Percentiles rank a stretch among this genome's conserved stretches.
These are phyloP conservation scores for Neospermospora avenae DNA, from an alignment of 2,329 filamentous ascomycete genomes.

Conservation along the genomic window DNA sequence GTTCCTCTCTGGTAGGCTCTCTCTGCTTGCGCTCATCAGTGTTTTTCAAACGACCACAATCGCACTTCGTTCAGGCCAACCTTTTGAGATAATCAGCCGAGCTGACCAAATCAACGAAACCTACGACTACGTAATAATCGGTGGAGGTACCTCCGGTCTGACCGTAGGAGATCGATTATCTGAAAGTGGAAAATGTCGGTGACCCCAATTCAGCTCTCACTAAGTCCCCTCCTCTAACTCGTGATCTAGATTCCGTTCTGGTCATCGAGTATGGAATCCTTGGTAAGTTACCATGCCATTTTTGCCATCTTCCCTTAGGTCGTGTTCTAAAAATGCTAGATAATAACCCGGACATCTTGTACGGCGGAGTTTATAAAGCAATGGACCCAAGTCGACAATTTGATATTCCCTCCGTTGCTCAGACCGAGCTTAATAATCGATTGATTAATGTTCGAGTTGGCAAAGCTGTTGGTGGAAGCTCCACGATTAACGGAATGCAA, in stretches of 20 bases:
- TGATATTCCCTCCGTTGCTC: background rate
- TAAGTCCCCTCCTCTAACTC: no score
- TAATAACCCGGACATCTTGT: background rate
- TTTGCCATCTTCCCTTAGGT: background rate
- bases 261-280: background rate
- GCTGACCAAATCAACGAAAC: background rate
- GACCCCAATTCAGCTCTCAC: no score
- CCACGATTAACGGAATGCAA: background rate
- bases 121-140: constrained; percentile 41
- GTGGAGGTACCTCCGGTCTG: constrained; percentile 43
- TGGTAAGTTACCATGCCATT: background rate
- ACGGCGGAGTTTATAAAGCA: background rate
- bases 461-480: constrained; percentile 1
- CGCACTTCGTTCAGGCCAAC: no score
- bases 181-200: constrained; percentile 23
- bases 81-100: background rate
- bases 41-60: no score
- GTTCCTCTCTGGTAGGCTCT: no score
- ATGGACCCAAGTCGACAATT: background rate
- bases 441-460: background rate
- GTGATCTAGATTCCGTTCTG: background rate
- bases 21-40: no score
- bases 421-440: background rate
- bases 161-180: constrained; percentile 40
- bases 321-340: background rate